A percentile compares a stretch with the other conserved stretches of the same genome.
Evolutionary conservation across 169 alveolate genomes (phyloP).

Genomic region (Eimeria acervulina): DNA sequence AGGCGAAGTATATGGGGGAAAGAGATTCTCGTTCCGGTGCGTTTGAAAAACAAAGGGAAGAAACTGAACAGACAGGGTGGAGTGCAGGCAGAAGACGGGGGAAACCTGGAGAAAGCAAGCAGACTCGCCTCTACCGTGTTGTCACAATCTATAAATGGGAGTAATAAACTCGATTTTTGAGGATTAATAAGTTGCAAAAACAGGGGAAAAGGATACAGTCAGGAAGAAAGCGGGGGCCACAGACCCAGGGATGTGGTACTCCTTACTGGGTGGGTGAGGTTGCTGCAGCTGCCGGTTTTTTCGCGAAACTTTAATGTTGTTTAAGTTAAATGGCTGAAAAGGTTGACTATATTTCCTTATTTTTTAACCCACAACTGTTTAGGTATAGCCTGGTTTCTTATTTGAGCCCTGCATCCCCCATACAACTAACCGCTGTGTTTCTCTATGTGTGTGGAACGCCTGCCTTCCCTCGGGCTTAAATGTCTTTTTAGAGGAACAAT

Average conservation of each 20-base stretch:
- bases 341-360: neutral
- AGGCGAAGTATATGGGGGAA: no score
- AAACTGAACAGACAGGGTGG: no score
- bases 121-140: no score
- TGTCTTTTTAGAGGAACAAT: neutral
- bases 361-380: neutral
- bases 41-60: no score
- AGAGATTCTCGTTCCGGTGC: no score
- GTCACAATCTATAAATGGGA: no score
- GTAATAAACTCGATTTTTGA: neutral
- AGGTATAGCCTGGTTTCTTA: neutral
- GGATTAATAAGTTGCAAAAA: neutral
- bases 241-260: conserved; percentile 43
- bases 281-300: neutral
- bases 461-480: neutral
- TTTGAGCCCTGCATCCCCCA: neutral
- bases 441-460: neutral
- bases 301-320: neutral
- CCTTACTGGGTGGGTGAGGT: conserved; percentile 29
- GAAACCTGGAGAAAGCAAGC: no score
- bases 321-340: neutral
- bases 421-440: neutral
- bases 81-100: no score
- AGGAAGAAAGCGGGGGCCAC: neutral
- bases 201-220: neutral